Conservation (phyloP, 768 basidiomycete species). For the Cyclocybe cylindracea region DNA sequence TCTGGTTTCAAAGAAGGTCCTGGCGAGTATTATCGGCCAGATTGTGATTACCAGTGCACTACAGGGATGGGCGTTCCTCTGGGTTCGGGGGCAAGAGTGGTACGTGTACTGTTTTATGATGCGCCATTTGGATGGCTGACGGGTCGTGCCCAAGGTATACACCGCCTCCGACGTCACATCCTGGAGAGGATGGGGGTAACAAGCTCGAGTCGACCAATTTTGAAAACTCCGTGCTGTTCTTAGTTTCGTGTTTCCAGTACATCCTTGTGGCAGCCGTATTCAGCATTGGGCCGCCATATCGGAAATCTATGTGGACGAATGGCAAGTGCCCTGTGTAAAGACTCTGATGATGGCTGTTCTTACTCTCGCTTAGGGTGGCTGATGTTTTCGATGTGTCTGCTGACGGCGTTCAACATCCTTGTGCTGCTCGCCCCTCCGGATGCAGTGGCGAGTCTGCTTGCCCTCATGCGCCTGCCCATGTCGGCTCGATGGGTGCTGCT, state of each 20-base stretch:
- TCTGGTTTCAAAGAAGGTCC: constrained; percentile 92
- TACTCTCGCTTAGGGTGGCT: constrained; percentile 60
- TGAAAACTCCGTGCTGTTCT: constrained; percentile 90
- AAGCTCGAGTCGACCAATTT: constrained; percentile 84
- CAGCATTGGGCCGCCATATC: constrained; percentile 96
- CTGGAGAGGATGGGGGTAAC: constrained; percentile 52
- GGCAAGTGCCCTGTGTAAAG: constrained; percentile 48
- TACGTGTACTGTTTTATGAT: constrained; percentile 30
- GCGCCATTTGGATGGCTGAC: not conserved
- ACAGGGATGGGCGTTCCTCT: constrained; percentile 88
- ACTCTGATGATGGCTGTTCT: constrained; percentile 3
- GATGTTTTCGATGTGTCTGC: constrained; percentile 69
- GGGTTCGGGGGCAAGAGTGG: constrained; percentile 87
- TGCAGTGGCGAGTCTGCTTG: constrained; percentile 60
- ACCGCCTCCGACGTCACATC: constrained; percentile 54
- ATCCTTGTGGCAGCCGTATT: constrained; percentile 96
- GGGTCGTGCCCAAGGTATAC: constrained; percentile 60
- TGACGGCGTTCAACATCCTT: constrained; percentile 74
- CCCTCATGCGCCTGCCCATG: constrained; percentile 74
- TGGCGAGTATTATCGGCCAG: constrained; percentile 92
- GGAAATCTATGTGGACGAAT: constrained; percentile 94
- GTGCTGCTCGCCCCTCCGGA: constrained; percentile 75
- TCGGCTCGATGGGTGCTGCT: constrained; percentile 72
- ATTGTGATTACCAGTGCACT: constrained; percentile 80
- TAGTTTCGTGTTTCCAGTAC: constrained; percentile 98